phyloP scores from a whole-genome alignment of 179 eudicot genomes.

The Silene coronaria region DNA sequence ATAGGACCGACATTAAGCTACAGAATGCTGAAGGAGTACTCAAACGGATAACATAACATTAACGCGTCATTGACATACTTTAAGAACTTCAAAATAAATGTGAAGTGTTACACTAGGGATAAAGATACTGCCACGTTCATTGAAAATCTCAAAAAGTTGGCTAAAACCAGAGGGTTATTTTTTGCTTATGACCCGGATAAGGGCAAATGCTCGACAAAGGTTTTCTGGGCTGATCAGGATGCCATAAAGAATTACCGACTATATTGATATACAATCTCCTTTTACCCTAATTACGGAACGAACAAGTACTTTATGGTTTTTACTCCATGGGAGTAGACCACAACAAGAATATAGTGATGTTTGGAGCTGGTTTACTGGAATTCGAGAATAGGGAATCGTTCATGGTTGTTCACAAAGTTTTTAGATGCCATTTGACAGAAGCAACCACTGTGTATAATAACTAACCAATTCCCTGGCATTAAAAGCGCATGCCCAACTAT shows the following conservation, averaged over 20 bases:
- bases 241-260: background rate
- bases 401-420: background rate
- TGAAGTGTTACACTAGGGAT: background rate
- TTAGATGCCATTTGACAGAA: background rate
- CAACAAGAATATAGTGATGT: background rate
- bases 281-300: background rate
- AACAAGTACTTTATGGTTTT: background rate
- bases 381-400: background rate
- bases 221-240: background rate
- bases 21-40: no score
- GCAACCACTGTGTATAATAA: background rate
- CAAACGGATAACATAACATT: background rate
- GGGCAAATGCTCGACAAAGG: background rate
- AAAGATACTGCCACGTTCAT: background rate
- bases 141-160: background rate
- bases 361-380: background rate
- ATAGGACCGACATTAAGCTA: background rate
- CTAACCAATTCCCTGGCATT: background rate
- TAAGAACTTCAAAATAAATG: background rate
- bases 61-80: background rate
- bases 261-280: background rate
- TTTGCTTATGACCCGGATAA: background rate
- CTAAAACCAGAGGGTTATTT: background rate
- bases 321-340: background rate
- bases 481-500: background rate